phyloP scores from a whole-genome alignment of 2,329 filamentous ascomycete genomes.

The Sclerotinia minor region DNA sequence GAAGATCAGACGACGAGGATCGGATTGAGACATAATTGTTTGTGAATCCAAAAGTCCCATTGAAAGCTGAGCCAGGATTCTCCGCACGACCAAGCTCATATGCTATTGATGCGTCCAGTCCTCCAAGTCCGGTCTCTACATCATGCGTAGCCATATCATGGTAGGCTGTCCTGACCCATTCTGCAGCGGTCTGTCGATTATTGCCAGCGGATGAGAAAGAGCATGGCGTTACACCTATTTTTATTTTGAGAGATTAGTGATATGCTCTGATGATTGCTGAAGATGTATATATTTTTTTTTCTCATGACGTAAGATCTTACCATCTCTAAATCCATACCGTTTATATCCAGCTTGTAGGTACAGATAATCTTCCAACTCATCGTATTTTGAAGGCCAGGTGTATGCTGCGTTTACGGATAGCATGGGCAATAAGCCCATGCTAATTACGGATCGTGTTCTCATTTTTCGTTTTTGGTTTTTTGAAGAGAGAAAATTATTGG shows the following conservation, averaged over 20 bases:
- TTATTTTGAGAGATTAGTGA: background rate
- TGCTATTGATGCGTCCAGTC: slow-evolving; percentile 50
- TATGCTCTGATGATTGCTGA: background rate
- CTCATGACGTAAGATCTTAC: no score
- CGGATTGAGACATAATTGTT: background rate
- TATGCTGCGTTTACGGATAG: background rate
- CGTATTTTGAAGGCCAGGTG: slow-evolving; percentile 14
- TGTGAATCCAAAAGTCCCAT: background rate
- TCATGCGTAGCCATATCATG: slow-evolving; percentile 61
- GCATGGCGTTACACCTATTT: slow-evolving; percentile 7
- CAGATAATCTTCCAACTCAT: background rate
- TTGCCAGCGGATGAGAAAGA: background rate
- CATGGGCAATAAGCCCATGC: slow-evolving; percentile 7
- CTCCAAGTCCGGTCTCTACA: slow-evolving; percentile 44
- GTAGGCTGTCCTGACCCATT: slow-evolving; percentile 61
- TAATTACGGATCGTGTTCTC: background rate
- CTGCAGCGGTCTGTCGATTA: slow-evolving; percentile 43
- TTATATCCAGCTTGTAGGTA: slow-evolving; percentile 1
- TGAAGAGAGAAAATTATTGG: no score
- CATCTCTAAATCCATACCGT: background rate
- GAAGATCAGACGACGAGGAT: slow-evolving; percentile 30
- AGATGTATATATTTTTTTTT: no score
- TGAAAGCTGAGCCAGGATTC: slow-evolving; percentile 51
- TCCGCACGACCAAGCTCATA: slow-evolving; percentile 31
- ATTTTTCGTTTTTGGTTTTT: background rate